Percentiles rank a stretch among this genome's conserved stretches.
Evolutionary conservation across 352 stramenopile genomes (phyloP).

Genomic region (Globisporangium rhizosaccharum): DNA sequence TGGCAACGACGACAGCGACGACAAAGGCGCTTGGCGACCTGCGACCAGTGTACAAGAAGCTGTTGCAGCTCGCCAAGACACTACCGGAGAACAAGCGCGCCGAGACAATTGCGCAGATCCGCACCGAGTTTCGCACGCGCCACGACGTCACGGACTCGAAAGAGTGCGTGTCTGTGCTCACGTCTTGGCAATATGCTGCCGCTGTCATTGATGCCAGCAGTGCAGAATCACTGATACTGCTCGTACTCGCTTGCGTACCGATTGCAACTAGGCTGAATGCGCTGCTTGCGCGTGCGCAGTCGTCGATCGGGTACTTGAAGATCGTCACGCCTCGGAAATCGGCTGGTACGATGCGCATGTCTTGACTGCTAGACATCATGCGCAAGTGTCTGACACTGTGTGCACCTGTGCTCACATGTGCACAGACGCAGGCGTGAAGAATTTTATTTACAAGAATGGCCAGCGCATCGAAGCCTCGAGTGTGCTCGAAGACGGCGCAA

Average conservation of each 20-base stretch:
- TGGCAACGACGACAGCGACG: conserved; percentile 20
- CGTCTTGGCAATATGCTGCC: conserved; percentile 2
- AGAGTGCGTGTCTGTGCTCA: conserved; percentile 36
- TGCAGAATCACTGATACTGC: too few relatives aligned
- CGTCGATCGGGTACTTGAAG: conserved; percentile 80
- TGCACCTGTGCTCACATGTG: not conserved
- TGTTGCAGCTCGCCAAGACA: conserved; percentile 70
- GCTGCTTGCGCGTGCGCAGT: conserved; percentile 74
- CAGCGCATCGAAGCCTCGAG: conserved; percentile 49
- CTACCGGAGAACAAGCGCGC: conserved; percentile 66
- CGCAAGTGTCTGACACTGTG: conserved; percentile 1
- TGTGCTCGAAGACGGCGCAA: conserved; percentile 45
- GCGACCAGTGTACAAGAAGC: conserved; percentile 82
- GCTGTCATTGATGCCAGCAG: not conserved
- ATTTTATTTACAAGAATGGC: conserved; percentile 80
- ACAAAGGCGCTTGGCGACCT: conserved; percentile 27
- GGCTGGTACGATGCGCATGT: conserved; percentile 27
- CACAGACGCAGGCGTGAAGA: conserved; percentile 61
- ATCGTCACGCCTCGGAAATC: conserved; percentile 74
- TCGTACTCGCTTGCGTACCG: not conserved
- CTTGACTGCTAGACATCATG: not conserved
- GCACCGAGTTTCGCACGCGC: conserved; percentile 64
- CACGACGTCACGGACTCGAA: conserved; percentile 50
- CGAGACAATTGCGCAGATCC: conserved; percentile 65
- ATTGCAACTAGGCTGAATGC: conserved; percentile 36